A percentile compares a stretch with the other conserved stretches of the same genome.
These are phyloP conservation scores for Penicillium macrosclerotiorum DNA, from an alignment of 495 filamentous ascomycete species.

Conservation along the genomic window DNA sequence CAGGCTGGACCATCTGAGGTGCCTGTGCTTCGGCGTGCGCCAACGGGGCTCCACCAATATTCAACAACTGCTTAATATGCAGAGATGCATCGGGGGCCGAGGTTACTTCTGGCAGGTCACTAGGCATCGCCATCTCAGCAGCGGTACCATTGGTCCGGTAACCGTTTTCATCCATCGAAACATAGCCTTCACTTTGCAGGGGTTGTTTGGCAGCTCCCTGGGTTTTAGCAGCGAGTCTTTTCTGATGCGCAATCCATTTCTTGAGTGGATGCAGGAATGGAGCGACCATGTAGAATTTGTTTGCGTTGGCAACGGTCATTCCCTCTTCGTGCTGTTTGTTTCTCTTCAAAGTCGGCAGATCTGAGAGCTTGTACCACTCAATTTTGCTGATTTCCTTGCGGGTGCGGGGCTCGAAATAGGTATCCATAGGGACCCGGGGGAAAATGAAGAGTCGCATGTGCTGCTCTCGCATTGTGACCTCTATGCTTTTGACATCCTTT, in stretches of 20 bases:
- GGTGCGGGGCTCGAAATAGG: conserved; percentile 82
- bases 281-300: conserved; percentile 97
- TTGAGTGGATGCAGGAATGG: conserved; percentile 84
- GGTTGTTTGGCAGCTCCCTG: conserved; percentile 16
- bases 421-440: conserved; percentile 79
- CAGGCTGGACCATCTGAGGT: conserved; percentile 8
- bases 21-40: conserved; percentile 7
- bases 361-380: conserved; percentile 84
- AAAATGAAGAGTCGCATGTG: conserved; percentile 90
- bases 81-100: conserved; percentile 50
- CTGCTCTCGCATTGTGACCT: conserved; percentile 87
- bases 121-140: conserved; percentile 28
- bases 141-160: conserved; percentile 11
- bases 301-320: conserved; percentile 57
- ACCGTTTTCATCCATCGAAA: conserved; percentile 37
- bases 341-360: conserved; percentile 79
- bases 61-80: conserved; percentile 63
- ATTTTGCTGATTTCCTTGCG: conserved; percentile 97
- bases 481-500: conserved; percentile 71
- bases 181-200: conserved; percentile 31
- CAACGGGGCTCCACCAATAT: conserved; percentile 47
- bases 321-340: conserved; percentile 56
- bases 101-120: conserved; percentile 42
- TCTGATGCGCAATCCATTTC: conserved; percentile 86
- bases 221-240: conserved; percentile 57